A percentile compares a stretch with the other conserved stretches of the same genome.
These are phyloP conservation scores for Immersiella caudata DNA, from an alignment of 495 filamentous ascomycete species.

Conservation along the genomic window DNA sequence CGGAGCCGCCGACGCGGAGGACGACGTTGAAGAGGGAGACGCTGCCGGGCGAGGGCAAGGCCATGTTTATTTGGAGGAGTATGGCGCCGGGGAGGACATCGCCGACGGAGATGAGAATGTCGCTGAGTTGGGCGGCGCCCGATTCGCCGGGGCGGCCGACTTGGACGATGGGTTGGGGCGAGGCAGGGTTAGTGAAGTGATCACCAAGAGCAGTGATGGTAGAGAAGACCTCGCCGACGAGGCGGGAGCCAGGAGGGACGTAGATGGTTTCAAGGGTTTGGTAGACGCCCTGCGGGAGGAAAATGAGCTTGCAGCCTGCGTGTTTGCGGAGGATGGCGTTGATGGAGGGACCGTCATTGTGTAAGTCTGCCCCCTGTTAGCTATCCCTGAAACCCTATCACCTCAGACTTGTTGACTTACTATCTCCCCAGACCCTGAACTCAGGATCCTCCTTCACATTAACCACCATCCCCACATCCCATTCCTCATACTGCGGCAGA, in stretches of 20 bases:
- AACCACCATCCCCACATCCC: constrained; percentile 40
- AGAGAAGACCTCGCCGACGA: constrained; percentile 53
- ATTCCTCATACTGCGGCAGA: constrained; percentile 42
- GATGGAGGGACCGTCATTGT: constrained; percentile 45
- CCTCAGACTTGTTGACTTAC: constrained; percentile 9
- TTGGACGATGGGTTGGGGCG: constrained; percentile 68
- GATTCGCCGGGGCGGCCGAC: constrained; percentile 68
- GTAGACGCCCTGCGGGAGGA: constrained; percentile 50
- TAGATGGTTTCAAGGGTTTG: constrained; percentile 41
- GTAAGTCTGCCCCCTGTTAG: constrained; percentile 25
- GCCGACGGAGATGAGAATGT: constrained; percentile 50
- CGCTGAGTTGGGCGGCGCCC: constrained; percentile 59
- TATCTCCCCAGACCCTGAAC: constrained; percentile 42
- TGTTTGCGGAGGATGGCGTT: constrained; percentile 38
- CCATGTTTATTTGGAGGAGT: constrained; percentile 83
- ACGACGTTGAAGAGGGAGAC: constrained; percentile 61
- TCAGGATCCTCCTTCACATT: constrained; percentile 43
- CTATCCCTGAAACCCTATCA: neutral
- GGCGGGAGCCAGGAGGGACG: constrained; percentile 52
- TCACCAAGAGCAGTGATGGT: constrained; percentile 43
- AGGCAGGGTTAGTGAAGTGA: constrained; percentile 54
- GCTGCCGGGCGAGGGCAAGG: constrained; percentile 28
- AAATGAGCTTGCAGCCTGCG: constrained; percentile 44
- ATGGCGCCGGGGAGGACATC: constrained; percentile 54
- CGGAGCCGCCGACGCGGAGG: constrained; percentile 79